Evolutionary conservation across 2,329 filamentous ascomycete genomes (phyloP).

Genomic region (Cryoendolithus antarcticus): DNA sequence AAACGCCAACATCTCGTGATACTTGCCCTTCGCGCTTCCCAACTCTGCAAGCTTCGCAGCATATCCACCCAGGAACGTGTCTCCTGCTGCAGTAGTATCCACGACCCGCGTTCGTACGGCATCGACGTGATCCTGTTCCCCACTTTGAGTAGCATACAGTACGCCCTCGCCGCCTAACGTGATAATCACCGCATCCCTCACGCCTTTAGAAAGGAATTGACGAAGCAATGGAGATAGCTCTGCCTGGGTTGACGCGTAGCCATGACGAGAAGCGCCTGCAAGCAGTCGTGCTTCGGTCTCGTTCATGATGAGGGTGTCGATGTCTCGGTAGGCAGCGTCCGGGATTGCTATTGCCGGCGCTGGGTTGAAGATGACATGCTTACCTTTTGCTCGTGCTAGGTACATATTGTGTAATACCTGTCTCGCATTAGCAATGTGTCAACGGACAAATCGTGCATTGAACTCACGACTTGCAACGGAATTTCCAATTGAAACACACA

Average conservation of each 20-base stretch:
- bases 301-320: slow-evolving; percentile 77
- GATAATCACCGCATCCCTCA: slow-evolving; percentile 66
- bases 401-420: slow-evolving; percentile 18
- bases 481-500: slow-evolving; percentile 37
- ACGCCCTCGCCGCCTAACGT: slow-evolving; percentile 56
- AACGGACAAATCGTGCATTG: too few relatives aligned
- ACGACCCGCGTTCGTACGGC: slow-evolving; percentile 67
- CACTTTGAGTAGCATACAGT: slow-evolving; percentile 17
- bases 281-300: slow-evolving; percentile 77
- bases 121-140: slow-evolving; percentile 13
- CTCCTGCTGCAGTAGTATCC: slow-evolving; percentile 87
- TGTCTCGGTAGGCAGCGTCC: slow-evolving; percentile 48
- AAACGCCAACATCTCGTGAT: slow-evolving; percentile 47
- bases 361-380: slow-evolving; percentile 65
- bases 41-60: slow-evolving; percentile 39
- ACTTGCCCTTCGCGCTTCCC: slow-evolving; percentile 12
- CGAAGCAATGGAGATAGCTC: slow-evolving; percentile 24
- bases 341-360: slow-evolving; percentile 60
- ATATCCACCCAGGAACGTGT: slow-evolving; percentile 87
- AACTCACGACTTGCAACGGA: slow-evolving; percentile 27
- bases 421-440: too few relatives aligned
- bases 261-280: slow-evolving; percentile 20
- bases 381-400: slow-evolving; percentile 16
- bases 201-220: slow-evolving; percentile 56
- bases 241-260: slow-evolving; percentile 20